Base-by-base conservation (phyloP, 352 stramenopile species). In the Phytophthora constricta region DNA sequence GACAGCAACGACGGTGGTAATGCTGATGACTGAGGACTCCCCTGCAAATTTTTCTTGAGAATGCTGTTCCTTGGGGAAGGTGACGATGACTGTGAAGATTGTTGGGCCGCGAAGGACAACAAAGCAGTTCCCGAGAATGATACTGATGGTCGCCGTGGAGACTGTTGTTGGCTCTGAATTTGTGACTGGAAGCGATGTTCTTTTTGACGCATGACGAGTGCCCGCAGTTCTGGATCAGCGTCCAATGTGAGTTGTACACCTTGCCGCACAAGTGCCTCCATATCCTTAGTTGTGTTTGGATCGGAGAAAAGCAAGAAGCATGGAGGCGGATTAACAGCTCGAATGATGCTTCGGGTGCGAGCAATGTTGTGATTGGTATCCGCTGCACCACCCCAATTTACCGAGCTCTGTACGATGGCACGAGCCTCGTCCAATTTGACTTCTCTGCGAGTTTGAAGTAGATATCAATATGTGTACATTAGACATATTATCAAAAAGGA, bases 191-290 rank as follows among this genome's bases (percentile, higher is more conserved):
- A 45, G 33, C 68, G 68, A 22, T 68, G 70, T 9, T 77, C 65
- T 60, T 74, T 59, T 27, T 94, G 86, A 0, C 75, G 77, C 31
- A 82, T 67, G 11, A 90, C 68, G 31, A 92, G 55, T 0, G 63
- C 63, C 1, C 70, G 69, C 26, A 92, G 80, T 47, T 91, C 84
- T 10, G 71, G 65, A 49, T 95, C 84, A 25, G 72, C 76, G 47
- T 92, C 86, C 14, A 93, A 76, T 23, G 86, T 90, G 59, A 92
- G 80, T 41, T 87, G 72, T 16, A 95, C 74, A 28, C 84, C 84
- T 17, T 67, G 68, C 11, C 76, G 71, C 4, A 95, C 71, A 39
- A 95, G 73, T 55, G 78, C 65, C 25, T 90, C 76, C 71, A 95
- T 93, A 17, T 41, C 8, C 64, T 74, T 58, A 26, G 54, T 31